These are phyloP conservation scores for Paxillus rubicundulus DNA, from an alignment of 768 basidiomycete genomes.

Conservation along the genomic window DNA sequence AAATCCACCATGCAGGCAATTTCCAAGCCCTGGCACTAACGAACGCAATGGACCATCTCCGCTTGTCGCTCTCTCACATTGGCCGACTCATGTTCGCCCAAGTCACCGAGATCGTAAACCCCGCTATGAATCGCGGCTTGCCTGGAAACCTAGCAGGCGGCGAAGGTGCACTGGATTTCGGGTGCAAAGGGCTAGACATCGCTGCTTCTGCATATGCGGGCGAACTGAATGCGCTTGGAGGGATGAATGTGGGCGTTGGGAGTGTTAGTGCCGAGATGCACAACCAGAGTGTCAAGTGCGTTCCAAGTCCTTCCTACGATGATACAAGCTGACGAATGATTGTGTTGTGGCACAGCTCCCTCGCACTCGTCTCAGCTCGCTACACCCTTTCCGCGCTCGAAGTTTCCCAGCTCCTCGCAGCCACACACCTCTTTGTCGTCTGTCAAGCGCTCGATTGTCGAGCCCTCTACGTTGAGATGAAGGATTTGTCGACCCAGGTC, in stretches of 20 bases:
- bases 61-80: slow-evolving; percentile 65
- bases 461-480: slow-evolving; percentile 67
- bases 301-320: slow-evolving; percentile 3
- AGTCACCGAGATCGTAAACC: slow-evolving; percentile 55
- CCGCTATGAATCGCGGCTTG: slow-evolving; percentile 67
- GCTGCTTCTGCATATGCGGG: slow-evolving; percentile 77
- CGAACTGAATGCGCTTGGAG: slow-evolving; percentile 74
- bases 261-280: slow-evolving; percentile 90
- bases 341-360: slow-evolving; percentile 47
- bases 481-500: slow-evolving; percentile 25
- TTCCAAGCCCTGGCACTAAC: slow-evolving; percentile 88
- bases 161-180: slow-evolving; percentile 80
- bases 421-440: slow-evolving; percentile 72
- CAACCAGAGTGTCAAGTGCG: slow-evolving; percentile 88
- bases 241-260: slow-evolving; percentile 77
- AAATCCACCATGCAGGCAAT: slow-evolving; percentile 80
- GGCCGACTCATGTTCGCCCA: slow-evolving; percentile 71
- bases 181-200: slow-evolving; percentile 82
- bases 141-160: slow-evolving; percentile 78
- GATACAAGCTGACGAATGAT: neutral
- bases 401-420: slow-evolving; percentile 68
- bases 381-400: slow-evolving; percentile 78
- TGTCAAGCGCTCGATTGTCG: slow-evolving; percentile 88
- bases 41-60: slow-evolving; percentile 86
- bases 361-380: slow-evolving; percentile 81